Base-by-base conservation (phyloP, 2,329 filamentous ascomycete species). In the Penicillium sp. region DNA sequence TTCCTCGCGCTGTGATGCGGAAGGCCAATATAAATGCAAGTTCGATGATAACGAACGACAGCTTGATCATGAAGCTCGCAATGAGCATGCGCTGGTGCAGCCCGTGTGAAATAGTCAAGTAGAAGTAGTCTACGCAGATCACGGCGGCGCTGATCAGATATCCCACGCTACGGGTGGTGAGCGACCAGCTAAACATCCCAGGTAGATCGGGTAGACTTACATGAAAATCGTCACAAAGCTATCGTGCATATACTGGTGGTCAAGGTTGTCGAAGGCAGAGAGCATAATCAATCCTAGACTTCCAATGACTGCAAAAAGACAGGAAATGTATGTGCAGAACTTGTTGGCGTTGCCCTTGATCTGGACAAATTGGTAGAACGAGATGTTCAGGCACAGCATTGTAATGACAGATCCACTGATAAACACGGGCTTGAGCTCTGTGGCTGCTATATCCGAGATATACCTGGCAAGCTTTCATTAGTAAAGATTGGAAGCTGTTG, bases 61-160 rank as follows among this genome's bases (percentile, higher is more conserved):
- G 11, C 27, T 51, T 51, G 43, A 51, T 51, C 2, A 37, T 23
- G 8, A 51, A 49, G n/a, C 48, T 51, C n/a, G 48, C 39, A 14
- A 49, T 39, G 5, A 51, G 40, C 36, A 48, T 43, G 6, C 39
- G 48, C 23, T 46, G 29, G 3, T 45, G 40, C 4, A 46, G 31
- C 13, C 43, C 41, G 33, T 42, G 37, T 10, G 46, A 35, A 2
- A 33, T 41, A 9, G 40, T 36, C n/a, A 49, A 18, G 10, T 49
- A 49, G 18, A 51, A 47, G 20, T 51, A 51, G 16, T 51, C 48
- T 21, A 51, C 23, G 14, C 45, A 48, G 33, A 51, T 49, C 15
- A 43, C 32, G n/a, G 36, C 43, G 3, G 48, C 48, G 13, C 48
- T 48, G 27, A 51, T 25, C 7, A 51, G 27, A 19, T 44, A 51